These are phyloP conservation scores for Solanum raphanifolium DNA, from an alignment of 257 asterid genomes.

Conservation along the genomic window DNA sequence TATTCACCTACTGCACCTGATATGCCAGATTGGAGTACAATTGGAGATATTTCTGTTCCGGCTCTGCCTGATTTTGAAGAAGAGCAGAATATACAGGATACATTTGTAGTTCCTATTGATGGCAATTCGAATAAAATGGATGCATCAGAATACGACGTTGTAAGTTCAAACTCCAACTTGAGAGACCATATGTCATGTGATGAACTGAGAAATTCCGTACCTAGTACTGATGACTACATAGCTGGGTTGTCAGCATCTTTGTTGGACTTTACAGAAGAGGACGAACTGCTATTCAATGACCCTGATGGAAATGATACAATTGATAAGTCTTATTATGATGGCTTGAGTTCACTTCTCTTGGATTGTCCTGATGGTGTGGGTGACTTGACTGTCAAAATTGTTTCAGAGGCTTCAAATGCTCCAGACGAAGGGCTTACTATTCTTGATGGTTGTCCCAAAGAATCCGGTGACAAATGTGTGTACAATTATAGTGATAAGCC, in stretches of 20 bases:
- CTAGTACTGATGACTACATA: conserved; percentile 35
- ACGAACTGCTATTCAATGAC: conserved; percentile 25
- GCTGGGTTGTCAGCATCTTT: conserved; percentile 24
- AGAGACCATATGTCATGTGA: conserved; percentile 7
- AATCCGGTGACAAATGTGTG: conserved; percentile 2
- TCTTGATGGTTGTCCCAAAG: conserved; percentile 4
- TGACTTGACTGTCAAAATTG: conserved; percentile 13
- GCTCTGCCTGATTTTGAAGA: conserved; percentile 21
- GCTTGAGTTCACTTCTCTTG: conserved; percentile 40
- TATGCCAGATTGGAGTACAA: conserved; percentile 27
- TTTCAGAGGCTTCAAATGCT: conserved; percentile 16
- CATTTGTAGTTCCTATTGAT: conserved; percentile 12
- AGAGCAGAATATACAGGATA: conserved; percentile 9
- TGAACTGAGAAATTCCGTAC: conserved; percentile 12
- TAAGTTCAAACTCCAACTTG: conserved; percentile 10
- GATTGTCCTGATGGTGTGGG: conserved; percentile 34
- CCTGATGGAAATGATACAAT: conserved; percentile 30
- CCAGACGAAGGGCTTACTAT: conserved; percentile 15
- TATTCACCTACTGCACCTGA: conserved; percentile 25
- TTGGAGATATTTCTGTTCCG: conserved; percentile 16
- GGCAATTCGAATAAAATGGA: conserved; percentile 7
- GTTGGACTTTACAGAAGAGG: conserved; percentile 35
- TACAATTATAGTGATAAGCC: conserved; percentile 9
- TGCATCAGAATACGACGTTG: conserved; percentile 6
- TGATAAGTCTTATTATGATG: conserved; percentile 40